phyloP scores from a whole-genome alignment of 2,329 filamentous ascomycete species.

The Ceratocystis lukuohia region DNA sequence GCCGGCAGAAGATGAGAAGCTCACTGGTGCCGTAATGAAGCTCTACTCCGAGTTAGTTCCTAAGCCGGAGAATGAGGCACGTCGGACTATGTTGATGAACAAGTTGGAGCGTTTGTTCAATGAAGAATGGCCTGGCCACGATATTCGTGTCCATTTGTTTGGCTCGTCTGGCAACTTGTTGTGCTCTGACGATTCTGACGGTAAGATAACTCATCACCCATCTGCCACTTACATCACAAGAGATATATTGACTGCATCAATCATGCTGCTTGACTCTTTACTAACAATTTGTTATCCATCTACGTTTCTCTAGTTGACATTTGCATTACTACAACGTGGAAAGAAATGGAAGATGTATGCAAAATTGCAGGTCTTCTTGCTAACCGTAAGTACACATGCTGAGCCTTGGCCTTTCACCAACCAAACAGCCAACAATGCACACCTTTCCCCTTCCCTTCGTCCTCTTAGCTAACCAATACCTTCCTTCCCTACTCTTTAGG shows the following conservation, averaged over 20 bases:
- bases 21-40: slow-evolving; percentile 72
- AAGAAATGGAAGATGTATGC: slow-evolving; percentile 78
- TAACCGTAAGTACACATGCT: slow-evolving; percentile 52
- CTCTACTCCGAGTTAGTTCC: slow-evolving; percentile 78
- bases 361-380: slow-evolving; percentile 75
- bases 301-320: slow-evolving; percentile 64
- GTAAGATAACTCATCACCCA: slow-evolving; percentile 37
- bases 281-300: neutral
- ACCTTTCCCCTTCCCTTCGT: too few relatives aligned
- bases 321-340: slow-evolving; percentile 87
- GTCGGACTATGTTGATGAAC: slow-evolving; percentile 60
- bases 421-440: too few relatives aligned
- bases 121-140: slow-evolving; percentile 76
- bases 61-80: slow-evolving; percentile 61
- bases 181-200: slow-evolving; percentile 91
- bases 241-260: too few relatives aligned
- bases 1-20: slow-evolving; percentile 57
- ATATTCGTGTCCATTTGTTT: slow-evolving; percentile 86
- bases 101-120: slow-evolving; percentile 85
- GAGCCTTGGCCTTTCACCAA: neutral
- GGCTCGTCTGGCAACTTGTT: slow-evolving; percentile 94
- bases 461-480: neutral
- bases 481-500: slow-evolving; percentile 37
- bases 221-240: neutral
- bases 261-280: neutral